Evolutionary conservation across 805 yeast genomes (phyloP), one percentile per base, ranked within the genome.

Genomic region (Komagataella mondaviorum): DNA sequence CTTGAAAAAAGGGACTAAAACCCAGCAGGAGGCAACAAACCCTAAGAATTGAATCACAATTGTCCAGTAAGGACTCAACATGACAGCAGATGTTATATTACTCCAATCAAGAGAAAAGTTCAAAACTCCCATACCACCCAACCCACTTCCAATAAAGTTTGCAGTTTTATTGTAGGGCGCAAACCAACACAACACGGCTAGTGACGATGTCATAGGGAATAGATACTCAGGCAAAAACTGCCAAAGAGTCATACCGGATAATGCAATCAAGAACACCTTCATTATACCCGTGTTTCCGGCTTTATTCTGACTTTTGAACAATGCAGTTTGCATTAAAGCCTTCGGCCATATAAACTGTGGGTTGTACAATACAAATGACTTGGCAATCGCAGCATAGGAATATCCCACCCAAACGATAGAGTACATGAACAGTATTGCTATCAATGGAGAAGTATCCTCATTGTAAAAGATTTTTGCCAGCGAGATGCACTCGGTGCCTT

Each of bases 41-140:
- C 75, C 80, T 6, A 63, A 53, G 57, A 76, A 76, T 55, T 75
- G 75, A 47, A 75, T 65, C 16, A 70, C 71, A 51, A 72, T 76
- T 16, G 77, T 71, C 79, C 78, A 75, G 57, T 75, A 76, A 0
- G 80, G 80, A 49, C 68, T 55, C 12, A 75, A 56, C 78, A 76
- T 71, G 46, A 76, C 76, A 6, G 64, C 58, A 0, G 78, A 73
- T 1, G 80, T 72, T 50, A 76, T 73, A 55, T 76, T 76, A 51
- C 78, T 72, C 80, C 80, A 76, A 54, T 76, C 80, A 36, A 76
- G 62, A 1, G 78, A 64, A 22, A 75, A 60, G 54, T 76, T 76
- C 51, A 75, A 58, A 39, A 76, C 59, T 5, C 80, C 80, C 68
- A 74, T 67, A 1, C 80, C 80, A 2, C 79, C 80, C 49, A 76